These are phyloP conservation scores for Maudiozyma pseudohumilis DNA, from an alignment of 805 yeast genomes.

Conservation along the genomic window DNA sequence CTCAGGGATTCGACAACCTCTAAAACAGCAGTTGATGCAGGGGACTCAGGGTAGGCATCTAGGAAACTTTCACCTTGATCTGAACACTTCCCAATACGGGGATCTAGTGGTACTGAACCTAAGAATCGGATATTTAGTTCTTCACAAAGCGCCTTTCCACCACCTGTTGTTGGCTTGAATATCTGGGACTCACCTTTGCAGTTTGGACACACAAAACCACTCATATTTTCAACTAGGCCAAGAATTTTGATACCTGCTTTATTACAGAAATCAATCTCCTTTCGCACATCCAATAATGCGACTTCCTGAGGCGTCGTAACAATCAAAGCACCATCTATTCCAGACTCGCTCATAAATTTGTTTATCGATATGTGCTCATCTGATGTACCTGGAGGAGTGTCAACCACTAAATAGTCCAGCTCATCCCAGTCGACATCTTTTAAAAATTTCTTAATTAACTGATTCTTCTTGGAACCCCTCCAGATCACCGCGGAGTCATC, in stretches of 20 bases:
- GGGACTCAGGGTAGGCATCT: constrained; percentile 80
- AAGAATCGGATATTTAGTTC: constrained; percentile 71
- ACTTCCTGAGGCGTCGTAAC: constrained; percentile 98
- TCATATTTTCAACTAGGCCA: constrained; percentile 95
- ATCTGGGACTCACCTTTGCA: constrained; percentile 86
- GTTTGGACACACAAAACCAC: constrained; percentile 94
- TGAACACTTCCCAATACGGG: constrained; percentile 82
- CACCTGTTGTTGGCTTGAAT: constrained; percentile 94
- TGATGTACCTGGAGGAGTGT: constrained; percentile 98
- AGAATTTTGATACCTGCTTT: constrained; percentile 80
- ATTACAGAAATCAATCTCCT: constrained; percentile 88
- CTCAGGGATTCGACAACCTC: constrained; percentile 69
- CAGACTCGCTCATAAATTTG: constrained; percentile 76
- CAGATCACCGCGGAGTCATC: constrained; percentile 90
- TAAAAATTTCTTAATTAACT: constrained; percentile 83
- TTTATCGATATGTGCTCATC: constrained; percentile 93
- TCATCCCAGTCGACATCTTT: constrained; percentile 88
- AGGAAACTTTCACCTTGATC: constrained; percentile 80
- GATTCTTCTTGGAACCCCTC: constrained; percentile 95
- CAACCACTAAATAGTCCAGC: constrained; percentile 78
- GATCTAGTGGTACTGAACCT: constrained; percentile 93
- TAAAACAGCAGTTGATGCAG: constrained; percentile 78
- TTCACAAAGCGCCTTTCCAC: constrained; percentile 75
- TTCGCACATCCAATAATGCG: constrained; percentile 86
- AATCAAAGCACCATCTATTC: constrained; percentile 89